Base-by-base conservation (phyloP, 2,329 filamentous ascomycete genomes). In the Cercospora sp. region DNA sequence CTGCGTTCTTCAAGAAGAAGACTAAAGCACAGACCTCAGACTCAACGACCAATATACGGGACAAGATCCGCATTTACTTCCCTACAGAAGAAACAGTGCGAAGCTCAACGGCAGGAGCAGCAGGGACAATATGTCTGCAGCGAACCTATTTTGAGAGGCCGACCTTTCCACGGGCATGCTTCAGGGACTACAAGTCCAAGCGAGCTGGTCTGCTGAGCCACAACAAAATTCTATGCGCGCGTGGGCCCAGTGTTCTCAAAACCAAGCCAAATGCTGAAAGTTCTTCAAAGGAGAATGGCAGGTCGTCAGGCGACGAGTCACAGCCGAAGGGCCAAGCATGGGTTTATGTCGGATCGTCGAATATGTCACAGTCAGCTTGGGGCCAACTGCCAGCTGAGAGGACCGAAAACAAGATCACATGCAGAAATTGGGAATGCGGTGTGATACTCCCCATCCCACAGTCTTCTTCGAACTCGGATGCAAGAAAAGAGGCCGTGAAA, bases 341-440 rank as follows among this genome's bases (percentile, higher is more conserved):
- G 90, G 90, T 87, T 2, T 98, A 98, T 76, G 81, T 97, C 42
- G 95, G 95, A 16, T 97, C 92, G 74, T 92, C 93, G 7, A 99
- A 99, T 80, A 81, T 97, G 30, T 97, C 93, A 0, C 93, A 97
- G 79, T 94, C 91, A 77, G 95, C 95, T 31, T 99, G 95, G 94
- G 95, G 94, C 23, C 89, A 89, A 58, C 80, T 97, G 31, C 87
- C 89, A 64, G 89, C 89, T 75, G 90, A 96, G 74, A 88, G 86
- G 72, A 90, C 87, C 2, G 73, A 69, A 45, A 89, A 89, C 12
- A 97, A 93, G 78, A 84, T 98, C 70, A 93, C 87, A 70, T 93
- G 91, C 79, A 89, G 91, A 64, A 99, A 98, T 78, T 98, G 94
- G 94, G 95, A 98, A 80, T 97, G 93, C 76, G 95, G 95, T 40